Conservation (phyloP, 768 basidiomycete genomes). For the Holtermannia corniformis region DNA sequence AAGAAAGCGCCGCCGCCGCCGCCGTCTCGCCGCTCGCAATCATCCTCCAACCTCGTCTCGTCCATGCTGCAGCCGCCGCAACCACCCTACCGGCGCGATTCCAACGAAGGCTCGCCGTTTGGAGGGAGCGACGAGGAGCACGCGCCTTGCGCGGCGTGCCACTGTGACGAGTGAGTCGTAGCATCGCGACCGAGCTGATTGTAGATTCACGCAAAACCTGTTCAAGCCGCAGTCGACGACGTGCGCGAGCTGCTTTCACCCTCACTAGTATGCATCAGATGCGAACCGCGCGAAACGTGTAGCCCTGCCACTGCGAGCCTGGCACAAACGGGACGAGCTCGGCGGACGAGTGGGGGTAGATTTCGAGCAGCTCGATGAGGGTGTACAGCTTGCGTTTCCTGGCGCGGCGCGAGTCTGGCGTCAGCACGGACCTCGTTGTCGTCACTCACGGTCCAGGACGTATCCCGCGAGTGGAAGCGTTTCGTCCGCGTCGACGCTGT, state of each 20-base stretch:
- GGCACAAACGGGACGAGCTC: no score
- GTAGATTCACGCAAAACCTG: conserved; percentile 55
- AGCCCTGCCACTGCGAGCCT: no score
- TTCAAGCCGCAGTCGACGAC: conserved; percentile 54
- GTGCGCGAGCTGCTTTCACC: conserved; percentile 59
- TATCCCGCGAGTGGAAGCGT: no score
- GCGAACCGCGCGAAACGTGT: not conserved
- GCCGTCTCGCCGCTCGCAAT: conserved; percentile 48
- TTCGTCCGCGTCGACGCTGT: no score
- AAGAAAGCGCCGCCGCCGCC: conserved; percentile 59
- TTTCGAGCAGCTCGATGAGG: no score
- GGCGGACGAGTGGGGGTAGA: no score
- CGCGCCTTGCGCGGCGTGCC: conserved; percentile 28
- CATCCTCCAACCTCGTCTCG: conserved; percentile 50
- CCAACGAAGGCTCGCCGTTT: conserved; percentile 27
- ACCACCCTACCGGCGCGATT: conserved; percentile 14
- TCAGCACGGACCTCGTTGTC: no score
- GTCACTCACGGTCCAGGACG: no score
- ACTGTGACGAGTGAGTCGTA: not conserved
- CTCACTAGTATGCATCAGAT: conserved; percentile 16
- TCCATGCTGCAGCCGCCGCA: conserved; percentile 18
- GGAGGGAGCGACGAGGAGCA: conserved; percentile 24
- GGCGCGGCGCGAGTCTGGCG: no score
- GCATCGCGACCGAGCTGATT: not conserved
- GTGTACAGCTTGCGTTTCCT: no score